Conservation (phyloP, 495 filamentous ascomycete species). For the Diplogelasinospora grovesii region DNA sequence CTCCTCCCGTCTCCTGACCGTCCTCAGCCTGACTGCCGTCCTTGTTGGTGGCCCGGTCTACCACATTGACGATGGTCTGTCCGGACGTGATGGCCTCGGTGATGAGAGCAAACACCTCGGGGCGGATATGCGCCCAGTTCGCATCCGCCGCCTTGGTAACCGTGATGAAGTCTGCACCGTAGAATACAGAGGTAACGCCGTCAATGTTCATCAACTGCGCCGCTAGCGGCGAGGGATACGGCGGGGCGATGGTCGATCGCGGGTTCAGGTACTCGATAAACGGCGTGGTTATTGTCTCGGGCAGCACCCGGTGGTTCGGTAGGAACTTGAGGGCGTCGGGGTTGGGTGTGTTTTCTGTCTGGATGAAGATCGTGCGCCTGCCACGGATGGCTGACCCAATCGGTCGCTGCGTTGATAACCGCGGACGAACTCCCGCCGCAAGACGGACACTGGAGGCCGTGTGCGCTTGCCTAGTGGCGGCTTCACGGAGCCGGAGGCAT, state of each 20-base stretch:
- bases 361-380: conserved; percentile 85
- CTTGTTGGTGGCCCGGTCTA: conserved; percentile 57
- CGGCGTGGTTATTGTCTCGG: conserved; percentile 59
- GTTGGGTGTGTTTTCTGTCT: conserved; percentile 92
- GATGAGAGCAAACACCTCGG: conserved; percentile 91
- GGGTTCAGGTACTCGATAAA: conserved; percentile 90
- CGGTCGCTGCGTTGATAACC: background rate
- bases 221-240: conserved; percentile 88
- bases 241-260: conserved; percentile 78
- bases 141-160: conserved; percentile 83
- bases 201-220: conserved; percentile 85
- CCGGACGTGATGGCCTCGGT: conserved; percentile 82
- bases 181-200: conserved; percentile 89
- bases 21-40: conserved; percentile 26
- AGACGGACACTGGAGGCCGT: conserved; percentile 4
- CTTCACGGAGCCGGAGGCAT: conserved; percentile 16
- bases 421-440: conserved; percentile 14
- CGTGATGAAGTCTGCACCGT: conserved; percentile 91
- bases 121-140: conserved; percentile 91
- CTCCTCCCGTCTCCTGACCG: conserved; percentile 34
- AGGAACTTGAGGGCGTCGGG: conserved; percentile 90
- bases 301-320: conserved; percentile 76
- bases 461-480: conserved; percentile 16
- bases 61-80: conserved; percentile 68
- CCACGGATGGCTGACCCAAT: conserved; percentile 1